phyloP scores from a whole-genome alignment of 2,329 filamentous ascomycete genomes.

The Xylariaceae sp. region DNA sequence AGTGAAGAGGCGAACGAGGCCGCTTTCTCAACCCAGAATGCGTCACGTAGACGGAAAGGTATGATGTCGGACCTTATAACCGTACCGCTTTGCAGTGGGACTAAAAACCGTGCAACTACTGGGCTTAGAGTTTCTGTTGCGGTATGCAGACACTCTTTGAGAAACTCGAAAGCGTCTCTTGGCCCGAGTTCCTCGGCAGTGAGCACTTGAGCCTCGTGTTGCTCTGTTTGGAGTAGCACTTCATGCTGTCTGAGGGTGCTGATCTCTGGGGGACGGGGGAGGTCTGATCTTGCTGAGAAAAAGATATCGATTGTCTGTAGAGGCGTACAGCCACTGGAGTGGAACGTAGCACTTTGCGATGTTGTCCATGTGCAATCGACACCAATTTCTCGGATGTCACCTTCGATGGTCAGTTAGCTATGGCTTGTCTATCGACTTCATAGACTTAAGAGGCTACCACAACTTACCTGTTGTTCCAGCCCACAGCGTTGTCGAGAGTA shows the following conservation, averaged over 20 bases:
- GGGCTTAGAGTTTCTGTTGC: not conserved
- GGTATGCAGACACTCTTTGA: conserved; percentile 30
- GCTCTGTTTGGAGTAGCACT: not conserved
- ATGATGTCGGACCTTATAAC: conserved; percentile 37
- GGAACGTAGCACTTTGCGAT: conserved; percentile 4
- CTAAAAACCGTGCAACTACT: conserved; percentile 30
- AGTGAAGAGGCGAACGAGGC: conserved; percentile 33
- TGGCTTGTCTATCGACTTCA: not conserved
- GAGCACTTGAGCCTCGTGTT: not conserved
- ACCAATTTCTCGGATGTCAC: conserved; percentile 16
- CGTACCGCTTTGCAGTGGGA: conserved; percentile 32
- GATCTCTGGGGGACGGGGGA: not conserved
- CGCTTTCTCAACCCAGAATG: conserved; percentile 28
- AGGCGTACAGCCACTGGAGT: conserved; percentile 14
- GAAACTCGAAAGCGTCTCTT: conserved; percentile 27
- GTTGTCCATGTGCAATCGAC: conserved; percentile 30
- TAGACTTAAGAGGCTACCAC: not conserved
- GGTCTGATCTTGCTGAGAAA: conserved; percentile 19
- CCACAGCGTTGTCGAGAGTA: conserved; percentile 9
- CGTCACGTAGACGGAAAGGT: conserved; percentile 34
- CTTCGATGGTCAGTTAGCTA: not conserved
- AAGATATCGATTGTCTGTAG: conserved; percentile 32
- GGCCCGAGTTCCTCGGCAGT: conserved; percentile 25
- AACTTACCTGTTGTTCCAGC: conserved; percentile 15
- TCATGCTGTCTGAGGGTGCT: not conserved